These are phyloP conservation scores for Conidiobolus incongruus DNA, from an alignment of 371 early-diverging fungal species.

Conservation along the genomic window DNA sequence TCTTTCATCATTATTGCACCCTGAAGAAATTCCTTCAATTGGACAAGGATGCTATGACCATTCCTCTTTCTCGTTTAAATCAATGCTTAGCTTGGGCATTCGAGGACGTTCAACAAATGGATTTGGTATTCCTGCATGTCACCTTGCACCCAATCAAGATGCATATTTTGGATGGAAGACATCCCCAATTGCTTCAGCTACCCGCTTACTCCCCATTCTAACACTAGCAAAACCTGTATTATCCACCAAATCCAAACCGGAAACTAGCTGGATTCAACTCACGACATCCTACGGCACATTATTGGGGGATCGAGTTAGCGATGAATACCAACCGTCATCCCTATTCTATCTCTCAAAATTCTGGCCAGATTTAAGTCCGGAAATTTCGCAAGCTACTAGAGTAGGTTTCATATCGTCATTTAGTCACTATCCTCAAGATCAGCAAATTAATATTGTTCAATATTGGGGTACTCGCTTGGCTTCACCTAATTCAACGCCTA, in stretches of 20 bases:
- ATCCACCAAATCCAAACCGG: not conserved
- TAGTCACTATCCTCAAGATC: constrained; percentile 1
- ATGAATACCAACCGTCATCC: constrained; percentile 31
- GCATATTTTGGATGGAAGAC: not conserved
- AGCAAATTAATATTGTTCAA: not conserved
- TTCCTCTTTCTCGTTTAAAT: no score
- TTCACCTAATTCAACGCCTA: not conserved
- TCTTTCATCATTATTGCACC: no score
- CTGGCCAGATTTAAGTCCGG: constrained; percentile 59
- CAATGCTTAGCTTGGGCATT: no score
- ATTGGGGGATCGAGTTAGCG: constrained; percentile 24
- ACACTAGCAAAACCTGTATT: not conserved
- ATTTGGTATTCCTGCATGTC: no score
- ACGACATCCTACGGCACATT: not conserved
- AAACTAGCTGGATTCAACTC: not conserved
- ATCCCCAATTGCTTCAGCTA: not conserved
- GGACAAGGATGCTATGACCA: no score
- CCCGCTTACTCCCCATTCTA: not conserved
- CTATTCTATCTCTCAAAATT: constrained; percentile 52
- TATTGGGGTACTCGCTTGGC: not conserved
- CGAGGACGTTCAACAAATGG: no score
- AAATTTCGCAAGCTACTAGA: constrained; percentile 20
- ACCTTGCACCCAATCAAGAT: no score
- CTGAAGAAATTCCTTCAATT: no score
- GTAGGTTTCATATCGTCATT: constrained; percentile 1